Percentiles rank a stretch among this genome's conserved stretches.
Evolutionary conservation across 352 stramenopile species (phyloP).

Genomic region (Phytopythium delawarense): DNA sequence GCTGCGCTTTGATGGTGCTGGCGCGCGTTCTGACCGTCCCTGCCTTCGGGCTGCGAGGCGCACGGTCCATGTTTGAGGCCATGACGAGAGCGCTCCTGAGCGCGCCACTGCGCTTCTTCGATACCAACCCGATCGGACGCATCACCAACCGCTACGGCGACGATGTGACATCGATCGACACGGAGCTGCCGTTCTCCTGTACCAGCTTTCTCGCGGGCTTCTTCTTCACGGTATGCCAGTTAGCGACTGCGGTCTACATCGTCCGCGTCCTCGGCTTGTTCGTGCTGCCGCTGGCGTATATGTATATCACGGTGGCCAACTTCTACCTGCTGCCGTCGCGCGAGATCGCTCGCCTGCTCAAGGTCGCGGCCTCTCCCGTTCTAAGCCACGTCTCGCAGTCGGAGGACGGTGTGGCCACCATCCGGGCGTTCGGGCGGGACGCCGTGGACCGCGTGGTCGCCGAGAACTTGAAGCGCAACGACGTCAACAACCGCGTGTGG

Average conservation of each 20-base stretch:
- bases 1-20: constrained; percentile 30
- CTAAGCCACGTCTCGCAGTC: constrained; percentile 25
- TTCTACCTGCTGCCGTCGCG: constrained; percentile 39
- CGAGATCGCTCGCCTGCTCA: constrained; percentile 34
- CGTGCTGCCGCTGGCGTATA: constrained; percentile 77
- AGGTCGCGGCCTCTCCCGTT: constrained; percentile 35
- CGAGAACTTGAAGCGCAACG: constrained; percentile 20
- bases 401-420: constrained; percentile 25
- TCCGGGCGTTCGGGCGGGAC: constrained; percentile 33
- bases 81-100: constrained; percentile 81
- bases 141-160: constrained; percentile 88
- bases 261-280: constrained; percentile 72
- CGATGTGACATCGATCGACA: constrained; percentile 87
- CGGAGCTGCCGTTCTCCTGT: constrained; percentile 41
- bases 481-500: constrained; percentile 24
- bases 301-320: constrained; percentile 56
- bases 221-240: constrained; percentile 62
- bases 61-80: constrained; percentile 74
- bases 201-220: constrained; percentile 42
- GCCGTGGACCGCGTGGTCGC: constrained; percentile 11
- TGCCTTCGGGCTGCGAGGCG: constrained; percentile 27
- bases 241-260: constrained; percentile 69
- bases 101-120: constrained; percentile 90
- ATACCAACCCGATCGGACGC: constrained; percentile 84
- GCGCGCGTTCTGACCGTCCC: constrained; percentile 26